Base-by-base conservation (phyloP, 495 filamentous ascomycete genomes). In the Aspergillus diversus region DNA sequence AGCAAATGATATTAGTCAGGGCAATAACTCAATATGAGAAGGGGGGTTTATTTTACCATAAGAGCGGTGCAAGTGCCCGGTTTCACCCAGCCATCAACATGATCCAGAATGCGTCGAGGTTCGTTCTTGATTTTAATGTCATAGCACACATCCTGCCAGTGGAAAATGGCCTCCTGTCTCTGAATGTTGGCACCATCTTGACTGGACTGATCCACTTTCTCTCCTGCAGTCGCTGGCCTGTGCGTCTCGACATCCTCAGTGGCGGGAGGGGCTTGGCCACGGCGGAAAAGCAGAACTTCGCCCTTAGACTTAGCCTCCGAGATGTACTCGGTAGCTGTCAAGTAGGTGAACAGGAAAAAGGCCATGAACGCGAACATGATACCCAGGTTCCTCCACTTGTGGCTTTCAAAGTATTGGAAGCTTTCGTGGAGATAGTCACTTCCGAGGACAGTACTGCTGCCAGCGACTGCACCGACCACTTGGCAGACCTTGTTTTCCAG, bases 111-210 rank as follows among this genome's bases (percentile, higher is more conserved):
- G 33, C 81, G 80, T 33, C 84, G 81, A 35, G 85, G 76, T 33
- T 85, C 83, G 31, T 76, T 81, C 66, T 89, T 82, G 71, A 84
- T 84, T 31, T 86, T 84, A 52, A 92, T 87, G 15, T 84, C 84
- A 69, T 93, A 94, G 69, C 84, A 87, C 32, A 96, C 84, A 63
- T 90, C 83, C 69, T 92, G 85, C 89, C 89, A 94, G n/a, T 90
- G 91, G 70, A 94, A 87, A 55, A 94, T 86, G 54, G 89, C 88
- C 13, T 74, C 77, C 61, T 81, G 77, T 33, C 83, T 85, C 70
- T 91, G 87, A 33, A 88, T 83, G 46, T 77, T 74, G 48, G 78
- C 75, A 13, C 55, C 66, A 15, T 70, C 64, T 17, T 69, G 55
- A 16, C 59, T 72, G 3, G 77, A 72, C 52, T 83, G 77, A 32